Evolutionary conservation across 225 moss, liverwort and hornwort species (phyloP).

Genomic region (Neckera pumila): DNA sequence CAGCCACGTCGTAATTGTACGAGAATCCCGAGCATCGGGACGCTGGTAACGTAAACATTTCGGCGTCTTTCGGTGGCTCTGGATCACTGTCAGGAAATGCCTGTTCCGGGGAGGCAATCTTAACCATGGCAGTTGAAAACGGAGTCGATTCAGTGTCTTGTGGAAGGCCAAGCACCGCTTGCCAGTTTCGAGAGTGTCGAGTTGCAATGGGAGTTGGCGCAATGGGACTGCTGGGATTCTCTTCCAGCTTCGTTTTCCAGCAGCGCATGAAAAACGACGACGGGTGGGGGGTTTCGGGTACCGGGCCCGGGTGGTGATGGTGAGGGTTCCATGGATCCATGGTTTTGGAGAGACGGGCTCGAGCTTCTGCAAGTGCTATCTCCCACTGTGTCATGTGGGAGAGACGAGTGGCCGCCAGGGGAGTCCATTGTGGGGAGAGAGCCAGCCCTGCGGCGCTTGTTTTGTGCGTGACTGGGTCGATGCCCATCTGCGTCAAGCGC

Average conservation of each 20-base stretch:
- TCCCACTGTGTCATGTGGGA: slow-evolving; percentile 80
- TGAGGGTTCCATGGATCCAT: neutral
- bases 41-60: neutral
- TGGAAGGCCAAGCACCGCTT: neutral
- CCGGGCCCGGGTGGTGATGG: neutral
- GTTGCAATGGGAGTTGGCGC: neutral
- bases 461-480: slow-evolving; percentile 59
- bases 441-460: slow-evolving; percentile 24
- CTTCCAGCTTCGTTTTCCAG: slow-evolving; percentile 7
- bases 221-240: neutral
- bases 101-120: neutral
- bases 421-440: slow-evolving; percentile 9
- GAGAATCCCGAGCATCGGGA: neutral
- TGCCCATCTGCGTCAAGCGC: slow-evolving; percentile 59
- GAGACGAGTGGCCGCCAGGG: slow-evolving; percentile 50
- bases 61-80: neutral
- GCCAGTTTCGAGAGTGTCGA: neutral
- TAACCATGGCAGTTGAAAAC: neutral
- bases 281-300: neutral
- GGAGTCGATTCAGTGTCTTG: neutral
- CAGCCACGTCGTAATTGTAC: neutral
- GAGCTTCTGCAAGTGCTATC: slow-evolving; percentile 59
- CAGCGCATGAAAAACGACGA: slow-evolving; percentile 14
- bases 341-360: slow-evolving; percentile 34
- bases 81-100: neutral